Evolutionary conservation across 1,139 yeast species (phyloP), one percentile per base, ranked within the genome.

Genomic region (Sugiyamaella pinicola): DNA sequence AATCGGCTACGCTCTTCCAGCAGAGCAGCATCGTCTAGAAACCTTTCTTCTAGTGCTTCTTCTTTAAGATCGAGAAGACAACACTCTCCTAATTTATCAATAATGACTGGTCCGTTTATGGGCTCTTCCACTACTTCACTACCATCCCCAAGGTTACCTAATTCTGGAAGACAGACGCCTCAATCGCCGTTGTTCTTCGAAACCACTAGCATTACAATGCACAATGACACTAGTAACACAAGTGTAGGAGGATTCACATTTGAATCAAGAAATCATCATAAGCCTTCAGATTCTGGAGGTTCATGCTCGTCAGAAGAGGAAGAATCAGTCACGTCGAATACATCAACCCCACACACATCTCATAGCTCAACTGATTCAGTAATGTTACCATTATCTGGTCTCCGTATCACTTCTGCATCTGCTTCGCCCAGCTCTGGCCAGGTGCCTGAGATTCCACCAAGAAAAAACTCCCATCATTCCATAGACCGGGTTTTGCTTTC

Each of bases 381-480:
- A 3, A 28, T 35, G 42, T 46, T 31, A 37, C 49, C 49, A 17
- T n/a, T 46, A 28, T 46, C 49, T 1, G 33, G 40, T 13, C 31
- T 31, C 2, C 40, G 41, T 10, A 45, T 45, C 15, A 34, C n/a
- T 4, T 24, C 44, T 18, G 18, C 47, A 31, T 31, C 12, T 15
- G 24, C 41, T 12, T 5, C 13, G 6, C 17, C 33, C 24, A 24
- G 26, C 13, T 12, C 22, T 4, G 44, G 38, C 10, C 37, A 35
- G 18, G 43, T 29, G 12, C 43, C 49, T 18, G 38, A 19, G 4
- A 26, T 46, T 18, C 49, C 49, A n/a, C 49, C 49, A n/a, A 37
- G 49, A 28, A 46, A 46, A 22, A 38, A 37, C 29, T 46, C 49
- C 22, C 42, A 46, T 21, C 43, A 46, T 31, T 46, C 49, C 34